Evolutionary conservation across 73 alveolate genomes (phyloP).

Genomic region (Blepharisma japonicum): DNA sequence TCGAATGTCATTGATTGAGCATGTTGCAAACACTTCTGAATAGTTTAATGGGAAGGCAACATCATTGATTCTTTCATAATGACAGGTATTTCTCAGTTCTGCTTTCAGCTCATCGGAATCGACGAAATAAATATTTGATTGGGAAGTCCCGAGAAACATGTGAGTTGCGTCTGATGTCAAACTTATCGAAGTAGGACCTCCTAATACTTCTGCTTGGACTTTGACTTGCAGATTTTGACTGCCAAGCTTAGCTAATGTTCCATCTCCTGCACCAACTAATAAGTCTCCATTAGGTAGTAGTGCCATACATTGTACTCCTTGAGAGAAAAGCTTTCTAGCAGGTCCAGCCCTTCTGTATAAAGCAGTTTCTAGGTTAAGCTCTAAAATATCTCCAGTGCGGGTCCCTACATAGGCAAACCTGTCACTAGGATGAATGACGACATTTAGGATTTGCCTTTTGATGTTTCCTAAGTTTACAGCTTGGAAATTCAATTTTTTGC

Average conservation of each 20-base stretch:
- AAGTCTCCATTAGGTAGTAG: constrained; percentile 86
- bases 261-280: constrained; percentile 92
- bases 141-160: constrained; percentile 89
- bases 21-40: constrained; percentile 83
- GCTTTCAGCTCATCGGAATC: constrained; percentile 84
- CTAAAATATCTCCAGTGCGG: constrained; percentile 83
- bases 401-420: constrained; percentile 77
- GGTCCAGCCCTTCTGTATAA: constrained; percentile 81
- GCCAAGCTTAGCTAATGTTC: constrained; percentile 77
- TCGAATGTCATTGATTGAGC: constrained; percentile 82
- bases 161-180: constrained; percentile 88
- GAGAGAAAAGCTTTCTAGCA: constrained; percentile 67
- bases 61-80: constrained; percentile 90
- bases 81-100: constrained; percentile 95
- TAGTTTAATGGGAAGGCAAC: constrained; percentile 79
- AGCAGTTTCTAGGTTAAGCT: constrained; percentile 58
- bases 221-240: neutral
- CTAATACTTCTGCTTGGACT: constrained; percentile 67
- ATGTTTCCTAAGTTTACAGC: constrained; percentile 66
- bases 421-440: constrained; percentile 76
- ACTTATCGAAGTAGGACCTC: constrained; percentile 82
- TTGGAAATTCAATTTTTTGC: constrained; percentile 53
- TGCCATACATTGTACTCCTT: constrained; percentile 70
- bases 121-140: constrained; percentile 71
- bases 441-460: constrained; percentile 62